Percentiles rank a stretch among this genome's conserved stretches.
Conservation (phyloP, 2,329 filamentous ascomycete species). For the Diaporthe citriasiana region DNA sequence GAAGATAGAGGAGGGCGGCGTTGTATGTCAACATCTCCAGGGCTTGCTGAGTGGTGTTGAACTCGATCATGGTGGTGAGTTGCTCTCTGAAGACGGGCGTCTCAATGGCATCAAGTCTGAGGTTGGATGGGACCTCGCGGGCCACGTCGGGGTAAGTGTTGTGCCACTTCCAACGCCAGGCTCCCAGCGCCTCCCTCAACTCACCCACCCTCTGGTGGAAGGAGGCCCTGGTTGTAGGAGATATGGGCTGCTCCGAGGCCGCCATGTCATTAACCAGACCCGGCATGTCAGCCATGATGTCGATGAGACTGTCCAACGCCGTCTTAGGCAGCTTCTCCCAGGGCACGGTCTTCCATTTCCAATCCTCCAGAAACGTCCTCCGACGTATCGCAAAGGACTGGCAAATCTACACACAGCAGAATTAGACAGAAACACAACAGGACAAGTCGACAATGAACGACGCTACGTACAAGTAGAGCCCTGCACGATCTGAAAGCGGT, state of each 20-base stretch:
- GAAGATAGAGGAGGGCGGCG: conserved; percentile 41
- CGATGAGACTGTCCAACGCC: conserved; percentile 44
- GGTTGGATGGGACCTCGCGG: conserved; percentile 36
- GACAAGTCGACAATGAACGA: background rate
- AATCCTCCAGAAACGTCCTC: conserved; percentile 44
- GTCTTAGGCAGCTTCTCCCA: conserved; percentile 46
- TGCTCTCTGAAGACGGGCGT: conserved; percentile 39
- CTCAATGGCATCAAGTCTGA: conserved; percentile 33
- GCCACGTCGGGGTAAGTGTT: conserved; percentile 21
- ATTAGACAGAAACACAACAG: background rate
- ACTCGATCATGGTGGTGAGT: conserved; percentile 37
- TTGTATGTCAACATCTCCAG: conserved; percentile 43
- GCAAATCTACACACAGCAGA: conserved; percentile 42
- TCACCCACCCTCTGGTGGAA: conserved; percentile 32
- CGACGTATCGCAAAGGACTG: conserved; percentile 46
- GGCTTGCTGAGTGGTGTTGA: conserved; percentile 40
- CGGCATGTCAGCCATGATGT: conserved; percentile 45
- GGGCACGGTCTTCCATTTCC: conserved; percentile 46
- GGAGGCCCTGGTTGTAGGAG: conserved; percentile 26
- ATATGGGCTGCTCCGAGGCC: conserved; percentile 38
- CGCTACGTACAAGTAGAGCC: conserved; percentile 44
- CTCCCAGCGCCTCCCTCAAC: conserved; percentile 13
- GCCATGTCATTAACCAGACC: conserved; percentile 45
- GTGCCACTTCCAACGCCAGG: conserved; percentile 38
- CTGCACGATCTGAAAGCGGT: conserved; percentile 47